phyloP scores from a whole-genome alignment of 1,139 yeast species.

The Zhuliangozyma parablackwelliae region DNA sequence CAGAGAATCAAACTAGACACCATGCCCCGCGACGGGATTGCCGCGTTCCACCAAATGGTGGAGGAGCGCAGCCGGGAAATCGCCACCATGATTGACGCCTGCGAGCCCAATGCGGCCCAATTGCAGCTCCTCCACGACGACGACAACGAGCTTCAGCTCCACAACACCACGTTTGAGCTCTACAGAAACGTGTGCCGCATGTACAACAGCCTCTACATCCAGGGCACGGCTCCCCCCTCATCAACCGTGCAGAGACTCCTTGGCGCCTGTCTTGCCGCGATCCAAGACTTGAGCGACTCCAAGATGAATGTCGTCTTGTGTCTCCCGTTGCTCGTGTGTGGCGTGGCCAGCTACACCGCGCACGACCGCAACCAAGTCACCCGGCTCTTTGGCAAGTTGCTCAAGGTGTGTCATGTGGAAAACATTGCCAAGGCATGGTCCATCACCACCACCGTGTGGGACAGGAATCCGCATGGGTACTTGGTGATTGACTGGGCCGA shows the following conservation, averaged over 20 bases:
- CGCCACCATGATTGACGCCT: neutral
- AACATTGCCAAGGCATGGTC: conserved; percentile 9
- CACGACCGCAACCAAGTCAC: neutral
- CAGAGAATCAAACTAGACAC: neutral
- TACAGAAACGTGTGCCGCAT: conserved; percentile 1
- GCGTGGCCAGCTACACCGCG: neutral
- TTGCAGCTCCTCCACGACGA: neutral
- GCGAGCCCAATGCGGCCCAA: neutral
- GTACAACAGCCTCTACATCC: conserved; percentile 1
- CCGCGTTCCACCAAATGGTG: neutral
- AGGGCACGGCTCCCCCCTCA: conserved; percentile 2
- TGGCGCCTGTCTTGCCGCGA: neutral
- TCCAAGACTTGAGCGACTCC: conserved; percentile 3
- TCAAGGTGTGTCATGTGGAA: neutral
- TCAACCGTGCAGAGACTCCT: conserved; percentile 2
- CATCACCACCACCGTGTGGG: conserved; percentile 19
- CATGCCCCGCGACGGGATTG: neutral
- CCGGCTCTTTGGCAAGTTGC: neutral
- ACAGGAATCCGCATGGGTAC: conserved; percentile 14
- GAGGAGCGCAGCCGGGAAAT: neutral
- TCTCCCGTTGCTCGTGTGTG: conserved; percentile 5
- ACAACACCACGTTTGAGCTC: conserved; percentile 1
- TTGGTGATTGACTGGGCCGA: conserved; percentile 19
- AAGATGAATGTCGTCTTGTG: conserved; percentile 6
- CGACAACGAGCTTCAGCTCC: conserved; percentile 2